phyloP scores from a whole-genome alignment of 768 basidiomycete species.

The Pulveroboletus ravenelii region DNA sequence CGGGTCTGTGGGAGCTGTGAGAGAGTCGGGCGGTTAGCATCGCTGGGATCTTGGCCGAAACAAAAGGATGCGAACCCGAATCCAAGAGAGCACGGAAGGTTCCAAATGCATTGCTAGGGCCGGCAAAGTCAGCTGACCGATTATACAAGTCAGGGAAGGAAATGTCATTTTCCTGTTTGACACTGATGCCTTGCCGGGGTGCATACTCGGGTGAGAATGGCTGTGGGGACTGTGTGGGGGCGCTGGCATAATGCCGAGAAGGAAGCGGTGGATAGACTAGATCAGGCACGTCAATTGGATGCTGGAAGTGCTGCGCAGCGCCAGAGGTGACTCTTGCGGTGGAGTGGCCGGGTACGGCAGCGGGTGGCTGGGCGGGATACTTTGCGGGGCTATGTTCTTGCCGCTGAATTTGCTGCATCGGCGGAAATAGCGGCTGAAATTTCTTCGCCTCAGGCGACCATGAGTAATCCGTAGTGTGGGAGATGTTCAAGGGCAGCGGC shows the following conservation, averaged over 20 bases:
- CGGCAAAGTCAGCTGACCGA: conserved; percentile 20
- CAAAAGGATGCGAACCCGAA: conserved; percentile 23
- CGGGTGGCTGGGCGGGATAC: conserved; percentile 15
- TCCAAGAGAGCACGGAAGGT: conserved; percentile 22
- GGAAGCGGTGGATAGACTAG: conserved; percentile 21
- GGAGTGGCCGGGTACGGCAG: conserved; percentile 7
- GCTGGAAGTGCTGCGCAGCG: conserved; percentile 18
- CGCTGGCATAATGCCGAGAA: conserved; percentile 21
- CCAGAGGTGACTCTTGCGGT: conserved; percentile 13
- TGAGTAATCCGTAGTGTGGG: conserved; percentile 29
- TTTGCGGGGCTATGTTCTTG: conserved; percentile 21
- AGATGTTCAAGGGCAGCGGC: conserved; percentile 30
- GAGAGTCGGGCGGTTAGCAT: background rate
- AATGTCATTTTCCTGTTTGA: conserved; percentile 29
- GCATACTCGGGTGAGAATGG: conserved; percentile 22
- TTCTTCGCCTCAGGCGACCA: conserved; percentile 32
- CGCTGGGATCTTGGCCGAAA: background rate
- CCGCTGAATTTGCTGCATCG: conserved; percentile 27
- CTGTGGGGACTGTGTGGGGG: conserved; percentile 17
- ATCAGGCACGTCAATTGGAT: conserved; percentile 27
- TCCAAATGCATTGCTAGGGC: conserved; percentile 20
- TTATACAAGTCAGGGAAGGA: conserved; percentile 25
- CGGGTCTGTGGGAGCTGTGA: conserved; percentile 20
- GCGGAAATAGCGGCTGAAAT: conserved; percentile 34
- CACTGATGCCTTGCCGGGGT: conserved; percentile 16